Evolutionary conservation across 1,284 basidiomycete genomes (phyloP).

Genomic region (Moesziomyces aphidis): DNA sequence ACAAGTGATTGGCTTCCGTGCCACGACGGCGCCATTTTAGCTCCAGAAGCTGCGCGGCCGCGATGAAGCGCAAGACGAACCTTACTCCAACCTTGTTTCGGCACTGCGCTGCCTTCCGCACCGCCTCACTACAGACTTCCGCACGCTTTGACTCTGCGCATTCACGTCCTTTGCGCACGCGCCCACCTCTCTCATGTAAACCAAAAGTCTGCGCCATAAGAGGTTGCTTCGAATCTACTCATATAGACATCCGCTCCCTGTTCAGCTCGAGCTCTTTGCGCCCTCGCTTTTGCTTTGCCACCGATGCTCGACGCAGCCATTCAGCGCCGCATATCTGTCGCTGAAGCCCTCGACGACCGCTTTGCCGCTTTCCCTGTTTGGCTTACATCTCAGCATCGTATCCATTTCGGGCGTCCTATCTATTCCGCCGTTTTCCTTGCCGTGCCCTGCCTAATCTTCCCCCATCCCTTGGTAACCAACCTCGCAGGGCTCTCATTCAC

Average conservation of each 20-base stretch:
- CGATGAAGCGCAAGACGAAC: neutral
- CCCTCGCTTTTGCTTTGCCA: no score
- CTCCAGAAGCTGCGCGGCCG: neutral
- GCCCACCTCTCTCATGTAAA: neutral
- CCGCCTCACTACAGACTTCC: no score
- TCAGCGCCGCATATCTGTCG: no score
- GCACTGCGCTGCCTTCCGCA: neutral
- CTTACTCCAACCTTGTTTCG: neutral
- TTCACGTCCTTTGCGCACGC: neutral
- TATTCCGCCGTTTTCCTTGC: no score
- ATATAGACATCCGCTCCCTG: neutral
- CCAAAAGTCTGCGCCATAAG: neutral
- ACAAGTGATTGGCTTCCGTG: slow-evolving; percentile 14
- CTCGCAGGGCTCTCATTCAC: no score
- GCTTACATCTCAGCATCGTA: no score
- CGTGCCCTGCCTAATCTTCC: no score
- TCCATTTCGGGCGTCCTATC: no score
- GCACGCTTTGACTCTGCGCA: neutral
- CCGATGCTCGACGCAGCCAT: no score
- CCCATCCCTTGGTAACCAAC: no score
- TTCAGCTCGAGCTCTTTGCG: neutral
- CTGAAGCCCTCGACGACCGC: no score
- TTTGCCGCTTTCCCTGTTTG: no score
- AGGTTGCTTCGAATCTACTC: neutral
- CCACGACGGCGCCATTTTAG: slow-evolving; percentile 8